Conservation (phyloP, 129 eudicot genomes). For the Chrysanthemum lavandulifolium region DNA sequence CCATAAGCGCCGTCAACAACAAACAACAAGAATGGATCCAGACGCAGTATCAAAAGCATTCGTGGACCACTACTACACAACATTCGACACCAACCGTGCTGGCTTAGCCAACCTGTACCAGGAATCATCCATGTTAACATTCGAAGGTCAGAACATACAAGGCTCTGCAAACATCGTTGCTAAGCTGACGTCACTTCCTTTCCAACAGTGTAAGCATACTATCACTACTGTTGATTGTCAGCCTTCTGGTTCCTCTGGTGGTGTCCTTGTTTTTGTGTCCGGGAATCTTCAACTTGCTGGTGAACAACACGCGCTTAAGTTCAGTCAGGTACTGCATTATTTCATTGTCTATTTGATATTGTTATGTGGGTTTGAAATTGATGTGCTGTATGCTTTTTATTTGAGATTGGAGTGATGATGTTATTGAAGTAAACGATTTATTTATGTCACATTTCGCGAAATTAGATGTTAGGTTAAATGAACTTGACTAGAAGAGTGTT, state of each 20-base stretch:
- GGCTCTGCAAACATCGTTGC: constrained; percentile 50
- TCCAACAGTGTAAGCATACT: constrained; percentile 67
- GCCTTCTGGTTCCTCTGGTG: constrained; percentile 64
- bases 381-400: no score
- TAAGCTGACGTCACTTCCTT: constrained; percentile 52
- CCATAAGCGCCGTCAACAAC: background rate
- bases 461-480: no score
- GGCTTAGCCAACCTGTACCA: constrained; percentile 45
- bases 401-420: no score
- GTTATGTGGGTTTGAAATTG: no score
- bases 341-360: no score
- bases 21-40: constrained; percentile 48
- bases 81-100: constrained; percentile 52
- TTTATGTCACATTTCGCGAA: no score
- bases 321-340: constrained; percentile 48
- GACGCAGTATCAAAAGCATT: constrained; percentile 55
- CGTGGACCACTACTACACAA: constrained; percentile 66
- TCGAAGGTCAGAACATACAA: constrained; percentile 62
- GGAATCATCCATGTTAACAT: constrained; percentile 53
- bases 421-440: no score
- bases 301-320: constrained; percentile 67
- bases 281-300: constrained; percentile 65
- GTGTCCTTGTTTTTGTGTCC: constrained; percentile 58
- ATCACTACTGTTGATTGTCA: constrained; percentile 65
- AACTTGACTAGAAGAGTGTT: no score